phyloP scores from a whole-genome alignment of 768 basidiomycete species.

The Psilocybe azurescens region DNA sequence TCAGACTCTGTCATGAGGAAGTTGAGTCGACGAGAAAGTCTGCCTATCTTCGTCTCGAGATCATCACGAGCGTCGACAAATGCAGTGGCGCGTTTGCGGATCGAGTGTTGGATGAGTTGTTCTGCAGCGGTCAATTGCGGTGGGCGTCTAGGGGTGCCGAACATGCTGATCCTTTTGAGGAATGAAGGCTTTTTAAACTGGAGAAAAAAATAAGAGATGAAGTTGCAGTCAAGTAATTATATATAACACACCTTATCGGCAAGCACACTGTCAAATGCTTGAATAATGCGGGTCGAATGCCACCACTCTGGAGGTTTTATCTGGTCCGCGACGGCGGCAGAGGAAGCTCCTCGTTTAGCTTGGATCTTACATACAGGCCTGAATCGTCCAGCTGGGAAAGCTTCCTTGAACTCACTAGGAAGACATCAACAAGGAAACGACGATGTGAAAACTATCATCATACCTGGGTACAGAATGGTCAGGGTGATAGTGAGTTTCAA shows the following conservation, averaged over 20 bases:
- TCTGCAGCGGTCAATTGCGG: slow-evolving; percentile 82
- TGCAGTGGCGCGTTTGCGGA: slow-evolving; percentile 92
- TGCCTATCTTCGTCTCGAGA: slow-evolving; percentile 91
- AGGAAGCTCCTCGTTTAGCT: slow-evolving; percentile 80
- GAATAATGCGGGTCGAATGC: slow-evolving; percentile 89
- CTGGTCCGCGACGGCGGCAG: slow-evolving; percentile 84
- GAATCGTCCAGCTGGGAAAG: slow-evolving; percentile 92
- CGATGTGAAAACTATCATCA: slow-evolving; percentile 17
- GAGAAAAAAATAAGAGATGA: slow-evolving; percentile 11
- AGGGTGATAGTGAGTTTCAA: slow-evolving; percentile 88
- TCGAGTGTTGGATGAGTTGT: slow-evolving; percentile 84
- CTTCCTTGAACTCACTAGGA: slow-evolving; percentile 88
- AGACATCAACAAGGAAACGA: slow-evolving; percentile 1
- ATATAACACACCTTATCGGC: slow-evolving; percentile 69
- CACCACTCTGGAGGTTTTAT: slow-evolving; percentile 94
- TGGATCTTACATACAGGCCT: slow-evolving; percentile 91
- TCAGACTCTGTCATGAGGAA: slow-evolving; percentile 93
- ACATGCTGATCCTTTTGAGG: slow-evolving; percentile 81
- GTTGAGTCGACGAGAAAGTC: slow-evolving; percentile 83
- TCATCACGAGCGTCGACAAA: slow-evolving; percentile 95
- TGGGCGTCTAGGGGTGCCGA: slow-evolving; percentile 71
- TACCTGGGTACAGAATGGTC: slow-evolving; percentile 83
- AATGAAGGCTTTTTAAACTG: slow-evolving; percentile 91
- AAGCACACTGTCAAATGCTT: slow-evolving; percentile 87
- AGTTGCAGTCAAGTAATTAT: background rate